phyloP scores from a whole-genome alignment of 176 grass and related monocot species.

The Musa beccarii region DNA sequence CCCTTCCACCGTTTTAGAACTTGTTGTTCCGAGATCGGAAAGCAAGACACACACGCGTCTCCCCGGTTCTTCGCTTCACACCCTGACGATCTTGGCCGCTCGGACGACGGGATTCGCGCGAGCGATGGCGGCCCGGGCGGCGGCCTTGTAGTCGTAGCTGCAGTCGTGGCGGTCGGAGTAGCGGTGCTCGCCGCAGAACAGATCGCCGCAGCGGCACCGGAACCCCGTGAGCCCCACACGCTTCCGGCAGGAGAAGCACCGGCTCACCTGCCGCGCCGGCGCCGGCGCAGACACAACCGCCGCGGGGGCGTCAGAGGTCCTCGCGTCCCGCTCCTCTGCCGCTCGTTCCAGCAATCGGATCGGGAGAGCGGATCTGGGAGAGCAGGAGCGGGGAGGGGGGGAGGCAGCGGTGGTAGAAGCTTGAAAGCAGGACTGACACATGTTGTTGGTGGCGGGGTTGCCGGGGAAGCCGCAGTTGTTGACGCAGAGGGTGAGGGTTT shows the following conservation, averaged over 20 bases:
- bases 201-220: constrained; percentile 79
- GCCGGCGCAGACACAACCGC: not conserved
- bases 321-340: not conserved
- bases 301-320: not conserved
- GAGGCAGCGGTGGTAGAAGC: constrained; percentile 17
- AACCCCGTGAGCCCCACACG: constrained; percentile 72
- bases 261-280: constrained; percentile 39
- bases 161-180: constrained; percentile 90
- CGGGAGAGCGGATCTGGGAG: not conserved
- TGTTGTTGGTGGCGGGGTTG: constrained; percentile 65
- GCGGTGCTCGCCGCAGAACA: constrained; percentile 84
- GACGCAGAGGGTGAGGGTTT: constrained; percentile 71
- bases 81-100: constrained; percentile 80
- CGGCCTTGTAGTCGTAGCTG: constrained; percentile 74
- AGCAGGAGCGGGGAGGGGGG: not conserved
- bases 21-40: not conserved
- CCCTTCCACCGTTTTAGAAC: not conserved
- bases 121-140: constrained; percentile 60
- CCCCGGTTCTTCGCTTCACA: constrained; percentile 31
- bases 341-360: not conserved
- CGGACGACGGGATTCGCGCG: constrained; percentile 81
- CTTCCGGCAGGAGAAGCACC: constrained; percentile 69
- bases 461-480: constrained; percentile 88
- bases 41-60: not conserved
- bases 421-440: constrained; percentile 68